A percentile compares a stretch with the other conserved stretches of the same genome.
Evolutionary conservation across 2,329 filamentous ascomycete species (phyloP).

Genomic region (Talaromyces sp.): DNA sequence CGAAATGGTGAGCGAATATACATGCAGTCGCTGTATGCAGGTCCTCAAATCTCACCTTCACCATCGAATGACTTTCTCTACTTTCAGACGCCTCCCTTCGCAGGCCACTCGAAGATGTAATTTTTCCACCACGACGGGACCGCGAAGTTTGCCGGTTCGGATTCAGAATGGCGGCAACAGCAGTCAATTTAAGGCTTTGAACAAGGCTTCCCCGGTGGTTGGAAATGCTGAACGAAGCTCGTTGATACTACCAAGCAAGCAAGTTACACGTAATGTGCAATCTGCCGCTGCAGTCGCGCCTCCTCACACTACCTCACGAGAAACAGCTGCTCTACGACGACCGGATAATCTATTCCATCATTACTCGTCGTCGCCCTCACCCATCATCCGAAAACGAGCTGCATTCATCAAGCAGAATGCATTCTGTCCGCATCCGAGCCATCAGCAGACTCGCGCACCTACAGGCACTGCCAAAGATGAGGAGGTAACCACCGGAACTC

Average conservation of each 20-base stretch:
- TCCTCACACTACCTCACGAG: constrained; percentile 20
- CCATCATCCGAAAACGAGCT: constrained; percentile 80
- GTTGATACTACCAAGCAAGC: constrained; percentile 22
- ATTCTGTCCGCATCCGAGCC: constrained; percentile 85
- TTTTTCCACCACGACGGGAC: constrained; percentile 14
- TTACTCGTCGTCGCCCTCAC: constrained; percentile 82
- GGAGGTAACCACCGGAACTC: constrained; percentile 38
- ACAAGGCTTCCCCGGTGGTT: neutral
- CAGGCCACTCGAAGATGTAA: constrained; percentile 25
- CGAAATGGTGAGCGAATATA: constrained; percentile 39
- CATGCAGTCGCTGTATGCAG: constrained; percentile 40
- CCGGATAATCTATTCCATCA: constrained; percentile 89
- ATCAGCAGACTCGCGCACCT: constrained; percentile 70
- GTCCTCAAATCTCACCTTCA: constrained; percentile 32
- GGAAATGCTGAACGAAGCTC: constrained; percentile 23
- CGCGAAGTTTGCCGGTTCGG: constrained; percentile 11
- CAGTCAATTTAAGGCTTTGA: neutral
- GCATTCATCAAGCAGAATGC: constrained; percentile 91
- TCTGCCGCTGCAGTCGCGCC: constrained; percentile 28
- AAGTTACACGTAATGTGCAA: constrained; percentile 24
- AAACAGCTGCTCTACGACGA: constrained; percentile 50
- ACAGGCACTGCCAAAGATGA: constrained; percentile 63
- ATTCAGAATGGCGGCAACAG: neutral
- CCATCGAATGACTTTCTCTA: constrained; percentile 23
- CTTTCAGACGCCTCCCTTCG: constrained; percentile 26